Evolutionary conservation across 192 early-diverging fungal genomes (phyloP), one percentile per base, ranked within the genome.

Genomic region (Backusella sp.): DNA sequence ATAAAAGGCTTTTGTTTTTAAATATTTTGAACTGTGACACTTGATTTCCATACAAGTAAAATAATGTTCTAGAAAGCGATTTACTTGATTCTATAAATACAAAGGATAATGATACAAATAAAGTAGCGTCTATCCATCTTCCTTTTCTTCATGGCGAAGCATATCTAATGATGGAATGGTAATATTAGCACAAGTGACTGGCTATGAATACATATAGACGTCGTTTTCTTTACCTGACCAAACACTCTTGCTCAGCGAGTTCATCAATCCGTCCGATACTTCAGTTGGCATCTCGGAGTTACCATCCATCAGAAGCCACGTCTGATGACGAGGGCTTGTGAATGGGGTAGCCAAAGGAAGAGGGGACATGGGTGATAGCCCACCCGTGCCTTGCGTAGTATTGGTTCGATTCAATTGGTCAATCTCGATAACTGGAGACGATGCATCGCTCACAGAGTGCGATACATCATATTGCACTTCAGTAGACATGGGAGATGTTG

Each of bases 201-300:
- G 9, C 37, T 39, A 39, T 39, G 37, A 28, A 4, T 28, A 28
- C 4, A 28, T 62, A 56, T 23, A 23, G 4, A 59, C 3, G 1
- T 3, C 9, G 9, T 28, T 12, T 59, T 11, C 53, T 23, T 59
- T 74, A 74, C 73, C 73, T 66, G 73, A 66, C 73, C 73, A 74
- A 6, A 42, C 66, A 67, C 30, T 74, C 15, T 66, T 26, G 19
- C 44, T 44, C 28, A 74, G 34, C 7, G 59, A 49, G 11, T 74
- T 42, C 73, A 74, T 74, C 12, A 74, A 35, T 46, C 65, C 35
- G 8, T 66, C 65, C 7, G 73, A 62, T 11, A 66, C 35, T n/a
- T 74, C 73, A 14, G 32, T 65, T 0, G 73, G 36, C 73, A 74
- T 74, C 11, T 62, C 56, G 5, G 30, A 28, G 30, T 74, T 66